These are phyloP conservation scores for Malbranchea cinnamomea DNA, from an alignment of 2,329 filamentous ascomycete species.

Conservation along the genomic window DNA sequence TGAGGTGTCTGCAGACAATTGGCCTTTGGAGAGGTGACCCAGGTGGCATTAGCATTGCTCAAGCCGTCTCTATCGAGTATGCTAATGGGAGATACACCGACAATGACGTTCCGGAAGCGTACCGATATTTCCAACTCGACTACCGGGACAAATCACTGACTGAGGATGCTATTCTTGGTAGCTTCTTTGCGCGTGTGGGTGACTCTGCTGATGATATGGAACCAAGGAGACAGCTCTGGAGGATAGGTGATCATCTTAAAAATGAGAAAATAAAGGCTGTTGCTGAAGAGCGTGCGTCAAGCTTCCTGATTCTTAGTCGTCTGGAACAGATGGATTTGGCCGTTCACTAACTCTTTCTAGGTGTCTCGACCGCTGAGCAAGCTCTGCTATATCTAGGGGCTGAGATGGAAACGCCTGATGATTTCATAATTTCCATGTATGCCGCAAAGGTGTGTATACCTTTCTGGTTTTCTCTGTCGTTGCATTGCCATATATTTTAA, in stretches of 20 bases:
- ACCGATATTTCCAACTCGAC: constrained; percentile 42
- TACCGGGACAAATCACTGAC: constrained; percentile 29
- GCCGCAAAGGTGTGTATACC: constrained; percentile 42
- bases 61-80: constrained; percentile 41
- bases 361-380: constrained; percentile 47
- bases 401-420: constrained; percentile 35
- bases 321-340: not conserved
- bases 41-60: constrained; percentile 39
- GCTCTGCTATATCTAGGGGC: constrained; percentile 48
- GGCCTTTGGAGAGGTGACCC: constrained; percentile 35
- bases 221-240: constrained; percentile 39
- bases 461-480: too few species aligned
- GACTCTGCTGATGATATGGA: constrained; percentile 43
- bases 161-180: constrained; percentile 47
- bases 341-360: constrained; percentile 14
- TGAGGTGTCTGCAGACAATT: constrained; percentile 49
- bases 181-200: constrained; percentile 43
- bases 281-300: constrained; percentile 39
- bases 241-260: constrained; percentile 43
- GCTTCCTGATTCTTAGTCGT: too few species aligned
- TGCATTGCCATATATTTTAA: constrained; percentile 7
- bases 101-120: constrained; percentile 43
- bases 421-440: constrained; percentile 43
- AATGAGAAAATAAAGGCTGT: constrained; percentile 44
- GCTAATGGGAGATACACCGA: constrained; percentile 44